A percentile compares a stretch with the other conserved stretches of the same genome.
Conservation (phyloP, 495 filamentous ascomycete species). For the Trichoderma asperelloides region DNA sequence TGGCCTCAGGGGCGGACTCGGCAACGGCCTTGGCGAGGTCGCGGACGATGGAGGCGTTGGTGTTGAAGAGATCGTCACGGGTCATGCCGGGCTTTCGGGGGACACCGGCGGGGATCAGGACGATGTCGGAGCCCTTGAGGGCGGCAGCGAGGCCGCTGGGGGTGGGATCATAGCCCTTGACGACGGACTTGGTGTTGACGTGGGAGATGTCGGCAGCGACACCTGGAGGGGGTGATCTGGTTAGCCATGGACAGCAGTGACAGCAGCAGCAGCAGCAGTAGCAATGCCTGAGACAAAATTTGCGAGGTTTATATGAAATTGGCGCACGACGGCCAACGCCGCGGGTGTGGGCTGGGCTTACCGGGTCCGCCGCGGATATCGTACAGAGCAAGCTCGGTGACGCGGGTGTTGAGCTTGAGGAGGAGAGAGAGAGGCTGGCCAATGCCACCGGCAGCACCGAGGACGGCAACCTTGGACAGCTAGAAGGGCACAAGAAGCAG, state of each 20-base stretch:
- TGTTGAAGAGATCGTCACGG: slow-evolving; percentile 99
- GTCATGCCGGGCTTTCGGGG: slow-evolving; percentile 99
- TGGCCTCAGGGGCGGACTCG: slow-evolving; percentile 81
- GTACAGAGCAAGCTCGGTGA: slow-evolving; percentile 89
- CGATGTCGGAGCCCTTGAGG: slow-evolving; percentile 80
- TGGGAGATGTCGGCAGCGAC: slow-evolving; percentile 96
- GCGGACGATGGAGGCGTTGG: slow-evolving; percentile 98
- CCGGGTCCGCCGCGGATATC: slow-evolving; percentile 93
- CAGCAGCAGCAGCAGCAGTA: slow-evolving; percentile 8
- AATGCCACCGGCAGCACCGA: slow-evolving; percentile 95
- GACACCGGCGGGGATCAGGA: slow-evolving; percentile 96
- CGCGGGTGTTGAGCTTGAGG: slow-evolving; percentile 91
- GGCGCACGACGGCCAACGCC: neutral
- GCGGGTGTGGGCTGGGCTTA: slow-evolving; percentile 44
- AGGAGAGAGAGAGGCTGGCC: slow-evolving; percentile 96
- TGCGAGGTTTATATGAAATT: neutral
- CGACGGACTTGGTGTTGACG: slow-evolving; percentile 96
- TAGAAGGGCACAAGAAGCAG: slow-evolving; percentile 34
- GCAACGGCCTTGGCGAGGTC: slow-evolving; percentile 95
- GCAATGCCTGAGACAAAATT: neutral
- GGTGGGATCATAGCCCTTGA: slow-evolving; percentile 78
- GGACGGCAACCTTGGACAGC: slow-evolving; percentile 93
- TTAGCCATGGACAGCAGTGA: slow-evolving; percentile 7
- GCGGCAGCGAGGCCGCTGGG: slow-evolving; percentile 63
- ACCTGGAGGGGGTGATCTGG: slow-evolving; percentile 42